These are phyloP conservation scores for Plasmodium reichenowi DNA, from an alignment of 169 alveolate genomes.

Conservation along the genomic window DNA sequence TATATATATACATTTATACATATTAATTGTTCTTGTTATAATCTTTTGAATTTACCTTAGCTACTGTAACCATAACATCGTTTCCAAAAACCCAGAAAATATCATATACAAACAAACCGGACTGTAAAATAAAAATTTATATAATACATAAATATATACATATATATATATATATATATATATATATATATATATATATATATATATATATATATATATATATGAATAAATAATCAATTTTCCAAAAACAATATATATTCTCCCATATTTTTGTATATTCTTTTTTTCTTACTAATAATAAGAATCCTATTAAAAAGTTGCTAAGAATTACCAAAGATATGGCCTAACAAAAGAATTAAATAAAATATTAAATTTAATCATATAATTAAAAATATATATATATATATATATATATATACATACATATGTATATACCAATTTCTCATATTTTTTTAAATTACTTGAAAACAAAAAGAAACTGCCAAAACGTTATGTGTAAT, in stretches of 20 bases:
- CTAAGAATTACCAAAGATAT: conserved; percentile 68
- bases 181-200: not conserved
- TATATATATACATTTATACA: not conserved
- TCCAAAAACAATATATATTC: not conserved
- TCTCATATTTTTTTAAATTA: not conserved
- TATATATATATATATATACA: not conserved
- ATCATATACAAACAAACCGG: conserved; percentile 93
- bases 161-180: not conserved
- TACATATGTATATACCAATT: conserved; percentile 1
- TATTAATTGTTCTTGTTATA: not conserved
- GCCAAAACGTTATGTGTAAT: conserved; percentile 70
- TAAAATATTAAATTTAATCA: not conserved
- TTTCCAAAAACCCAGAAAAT: conserved; percentile 96
- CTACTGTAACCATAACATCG: conserved; percentile 95
- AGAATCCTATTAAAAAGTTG: conserved; percentile 70
- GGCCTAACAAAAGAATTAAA: conserved; percentile 27
- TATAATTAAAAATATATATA: not conserved
- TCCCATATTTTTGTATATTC: not conserved
- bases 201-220: not conserved
- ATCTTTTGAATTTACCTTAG: conserved; percentile 78
- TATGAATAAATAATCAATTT: not conserved
- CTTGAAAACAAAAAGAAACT: conserved; percentile 76
- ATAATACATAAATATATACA: not conserved
- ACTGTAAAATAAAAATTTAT: conserved; percentile 18
- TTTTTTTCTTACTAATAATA: conserved; percentile 26